Evolutionary conservation across 208 protist species (phyloP), one percentile per base, ranked within the genome.

Genomic region (Polymyxa betae): DNA sequence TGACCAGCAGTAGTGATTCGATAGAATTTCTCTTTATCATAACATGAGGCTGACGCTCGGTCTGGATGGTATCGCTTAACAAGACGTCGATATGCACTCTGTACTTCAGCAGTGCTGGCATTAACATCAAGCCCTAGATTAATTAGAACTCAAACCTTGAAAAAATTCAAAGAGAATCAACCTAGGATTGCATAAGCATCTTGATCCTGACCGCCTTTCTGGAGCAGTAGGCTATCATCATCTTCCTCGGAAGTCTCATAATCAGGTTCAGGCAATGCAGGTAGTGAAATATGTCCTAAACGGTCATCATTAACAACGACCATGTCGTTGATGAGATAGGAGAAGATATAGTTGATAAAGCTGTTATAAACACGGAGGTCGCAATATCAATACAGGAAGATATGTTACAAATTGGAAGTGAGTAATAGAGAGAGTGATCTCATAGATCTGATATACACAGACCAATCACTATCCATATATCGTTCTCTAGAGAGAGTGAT

Each of bases 1-100:
- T 43, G n/a, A 20, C 72, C 72, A n/a, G 72, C 72, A 43, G 72
- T 45, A 20, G 72, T 82, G 72, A 82, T 82, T 35, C n/a, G 72
- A 82, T 82, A n/a, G 72, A 82, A 82, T 43, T n/a, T 35, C 5
- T 82, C 72, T n/a, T 40, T 5, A 5, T 82, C 72, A 43, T 5
- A 82, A 35, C 16, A 35, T 5, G 72, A 35, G 16, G 5, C n/a
- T 35, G n/a, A 5, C 5, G 72, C 72, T 12, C 72, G 5, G 35
- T 82, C 72, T 20, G 72, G 72, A 82, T 82, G 72, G 72, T 45
- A 82, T 43, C 35, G n/a, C 72, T 82, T 82, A 5, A 82, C 72
- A 5, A 82, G 72, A 35, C 40, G 72, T n/a, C 72, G 5, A n/a
- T 82, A 82, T 5, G 72, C 72, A 43, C 72, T 35, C n/a, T 82